These are phyloP conservation scores for Sphaerostilbella broomeana DNA, from an alignment of 2,329 filamentous ascomycete genomes.

Conservation along the genomic window DNA sequence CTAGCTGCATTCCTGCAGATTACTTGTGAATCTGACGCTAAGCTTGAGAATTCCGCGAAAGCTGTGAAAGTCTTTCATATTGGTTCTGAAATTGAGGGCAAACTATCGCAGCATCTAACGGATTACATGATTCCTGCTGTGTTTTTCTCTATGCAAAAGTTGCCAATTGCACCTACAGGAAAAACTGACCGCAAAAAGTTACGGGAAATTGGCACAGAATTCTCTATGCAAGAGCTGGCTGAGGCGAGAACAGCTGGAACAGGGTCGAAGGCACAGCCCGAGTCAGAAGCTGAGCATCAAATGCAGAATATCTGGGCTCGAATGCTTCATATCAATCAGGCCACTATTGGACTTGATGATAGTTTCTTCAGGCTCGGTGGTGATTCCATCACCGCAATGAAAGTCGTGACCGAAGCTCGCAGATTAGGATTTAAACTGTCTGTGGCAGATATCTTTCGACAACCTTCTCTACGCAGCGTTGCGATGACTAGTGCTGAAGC, in stretches of 20 bases:
- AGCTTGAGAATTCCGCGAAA: background rate
- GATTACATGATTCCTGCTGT: constrained; percentile 17
- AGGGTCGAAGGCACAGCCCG: background rate
- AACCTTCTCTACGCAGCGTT: too few relatives aligned
- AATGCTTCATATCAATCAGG: background rate
- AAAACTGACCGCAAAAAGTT: constrained; percentile 15
- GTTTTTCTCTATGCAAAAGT: constrained; percentile 11
- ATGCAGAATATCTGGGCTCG: background rate
- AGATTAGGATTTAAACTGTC: background rate
- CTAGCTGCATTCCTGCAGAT: background rate
- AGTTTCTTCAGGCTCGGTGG: constrained; percentile 1
- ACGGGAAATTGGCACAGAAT: constrained; percentile 7
- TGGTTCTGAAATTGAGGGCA: background rate
- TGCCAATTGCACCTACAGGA: constrained; percentile 14
- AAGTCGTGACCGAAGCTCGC: background rate
- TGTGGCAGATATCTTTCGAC: background rate
- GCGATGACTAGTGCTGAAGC: constrained; percentile 8
- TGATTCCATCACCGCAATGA: constrained; percentile 1
- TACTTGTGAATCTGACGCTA: background rate
- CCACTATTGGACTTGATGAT: background rate
- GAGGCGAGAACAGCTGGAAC: background rate
- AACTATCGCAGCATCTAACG: constrained; percentile 2
- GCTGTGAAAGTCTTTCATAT: background rate
- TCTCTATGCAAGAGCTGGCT: background rate
- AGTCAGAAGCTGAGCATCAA: background rate